phyloP scores from a whole-genome alignment of 1,139 yeast genomes.

The Cylindricascospora bacillispora region DNA sequence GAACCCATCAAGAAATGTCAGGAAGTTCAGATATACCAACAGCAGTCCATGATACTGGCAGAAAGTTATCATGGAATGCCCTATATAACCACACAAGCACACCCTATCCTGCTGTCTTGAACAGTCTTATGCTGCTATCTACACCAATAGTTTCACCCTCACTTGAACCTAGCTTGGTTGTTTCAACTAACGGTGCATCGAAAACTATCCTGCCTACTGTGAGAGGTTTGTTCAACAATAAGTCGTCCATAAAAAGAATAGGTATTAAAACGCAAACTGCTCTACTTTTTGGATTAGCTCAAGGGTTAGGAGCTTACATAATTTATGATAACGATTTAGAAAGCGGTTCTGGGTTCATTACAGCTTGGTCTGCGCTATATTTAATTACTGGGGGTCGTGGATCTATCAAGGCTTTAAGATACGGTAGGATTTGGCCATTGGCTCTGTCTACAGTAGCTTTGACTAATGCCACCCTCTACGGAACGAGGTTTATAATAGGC shows the following conservation, averaged over 20 bases:
- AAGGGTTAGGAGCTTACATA: conserved; percentile 72
- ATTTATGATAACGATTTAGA: conserved; percentile 66
- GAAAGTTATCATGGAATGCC: too few species aligned
- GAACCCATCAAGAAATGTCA: too few species aligned
- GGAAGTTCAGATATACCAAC: too few species aligned
- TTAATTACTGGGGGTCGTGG: conserved; percentile 60
- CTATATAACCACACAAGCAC: conserved; percentile 1
- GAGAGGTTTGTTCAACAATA: too few species aligned
- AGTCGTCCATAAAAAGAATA: too few species aligned
- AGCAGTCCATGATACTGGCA: too few species aligned
- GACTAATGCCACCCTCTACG: conserved; percentile 54
- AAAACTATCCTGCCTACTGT: too few species aligned
- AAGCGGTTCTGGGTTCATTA: conserved; percentile 78
- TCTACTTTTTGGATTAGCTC: conserved; percentile 53
- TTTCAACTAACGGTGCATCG: too few species aligned
- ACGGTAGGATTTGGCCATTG: conserved; percentile 46
- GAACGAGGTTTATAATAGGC: conserved; percentile 45
- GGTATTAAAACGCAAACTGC: conserved; percentile 28
- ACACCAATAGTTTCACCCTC: conserved; percentile 1
- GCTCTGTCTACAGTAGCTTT: conserved; percentile 46
- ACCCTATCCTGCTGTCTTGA: conserved; percentile 1
- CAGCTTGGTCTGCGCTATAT: conserved; percentile 80
- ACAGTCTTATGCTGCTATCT: conserved; percentile 1
- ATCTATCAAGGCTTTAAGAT: conserved; percentile 35
- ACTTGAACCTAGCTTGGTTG: too few species aligned